Percentiles rank a stretch among this genome's conserved stretches.
phyloP scores from a whole-genome alignment of 2,329 filamentous ascomycete species.

The Fusarium longipes region DNA sequence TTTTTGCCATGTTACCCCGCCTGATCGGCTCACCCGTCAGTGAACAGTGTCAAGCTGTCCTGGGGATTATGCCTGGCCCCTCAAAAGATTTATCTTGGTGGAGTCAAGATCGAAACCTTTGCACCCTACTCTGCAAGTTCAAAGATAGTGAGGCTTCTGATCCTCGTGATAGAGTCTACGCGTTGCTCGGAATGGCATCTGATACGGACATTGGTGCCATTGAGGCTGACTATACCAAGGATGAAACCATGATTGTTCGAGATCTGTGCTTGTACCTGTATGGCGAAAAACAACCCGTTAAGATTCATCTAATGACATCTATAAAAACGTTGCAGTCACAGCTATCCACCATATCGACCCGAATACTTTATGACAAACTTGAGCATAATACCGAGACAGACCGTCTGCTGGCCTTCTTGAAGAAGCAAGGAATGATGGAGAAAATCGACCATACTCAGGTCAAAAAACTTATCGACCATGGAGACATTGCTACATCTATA shows the following conservation, averaged over 20 bases:
- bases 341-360: background rate
- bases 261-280: background rate
- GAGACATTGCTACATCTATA: fast-evolving
- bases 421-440: background rate
- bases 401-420: background rate
- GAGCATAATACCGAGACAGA: fast-evolving
- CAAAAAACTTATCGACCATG: background rate
- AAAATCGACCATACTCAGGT: fast-evolving
- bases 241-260: background rate
- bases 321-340: background rate
- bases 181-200: slow-evolving; percentile 9
- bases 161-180: slow-evolving; percentile 13
- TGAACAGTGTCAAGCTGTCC: slow-evolving; percentile 20
- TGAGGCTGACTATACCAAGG: background rate
- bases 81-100: slow-evolving; percentile 9
- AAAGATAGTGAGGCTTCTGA: slow-evolving; percentile 5
- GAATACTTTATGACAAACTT: background rate
- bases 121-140: slow-evolving; percentile 5
- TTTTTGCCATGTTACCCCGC: background rate
- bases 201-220: background rate
- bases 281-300: fast-evolving
- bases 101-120: slow-evolving; percentile 5
- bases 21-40: fast-evolving
- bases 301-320: fast-evolving
- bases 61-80: slow-evolving; percentile 22